Base-by-base conservation (phyloP, 306 rosid genomes). In the Trichosanthes cucumerina region DNA sequence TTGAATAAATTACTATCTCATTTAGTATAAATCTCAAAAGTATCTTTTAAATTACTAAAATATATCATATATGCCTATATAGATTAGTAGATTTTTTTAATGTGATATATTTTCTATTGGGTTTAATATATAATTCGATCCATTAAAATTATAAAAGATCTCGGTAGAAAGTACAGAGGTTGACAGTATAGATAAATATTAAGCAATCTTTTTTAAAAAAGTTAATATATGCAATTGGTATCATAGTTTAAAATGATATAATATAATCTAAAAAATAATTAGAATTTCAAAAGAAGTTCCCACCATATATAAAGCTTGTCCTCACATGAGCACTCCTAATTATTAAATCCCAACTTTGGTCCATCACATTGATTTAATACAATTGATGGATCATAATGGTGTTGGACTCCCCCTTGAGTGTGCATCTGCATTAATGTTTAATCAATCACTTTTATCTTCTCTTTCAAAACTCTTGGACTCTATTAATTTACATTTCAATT, bases 311-410 rank as follows among this genome's bases (percentile, higher is more conserved):
- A 68, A 68, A 68, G 75, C 1, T 68, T 68, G 77, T 47, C 58
- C 41, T 26, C 77, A 72, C 34, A 43, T 43, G 36, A 72, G 21
- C 77, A 72, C 59, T 46, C 77, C 24, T 47, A 47, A 72, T 72
- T 7, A 46, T 72, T 47, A 44, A 44, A 28, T 28, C 8, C 18
- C 39, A 26, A 3, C 33, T 71, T 72, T 72, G 12, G 77, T 24
- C 14, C 21, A 72, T 72, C 77, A 72, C 43, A 14, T 9, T 46
- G 7, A 72, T 72, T 44, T 14, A 70, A 44, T 24, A 26, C 34
- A 71, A 44, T 71, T 46, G 58, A 71, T 71, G 38, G 4, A 46
- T 13, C 41, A 47, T 72, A 47, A 72, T 47, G 59, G 54, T 72
- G 77, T 65, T 36, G 46, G 73, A 36, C 31, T 47, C 52, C 52